phyloP scores from a whole-genome alignment of 495 filamentous ascomycete genomes.

The Polyplosphaeria fusca region DNA sequence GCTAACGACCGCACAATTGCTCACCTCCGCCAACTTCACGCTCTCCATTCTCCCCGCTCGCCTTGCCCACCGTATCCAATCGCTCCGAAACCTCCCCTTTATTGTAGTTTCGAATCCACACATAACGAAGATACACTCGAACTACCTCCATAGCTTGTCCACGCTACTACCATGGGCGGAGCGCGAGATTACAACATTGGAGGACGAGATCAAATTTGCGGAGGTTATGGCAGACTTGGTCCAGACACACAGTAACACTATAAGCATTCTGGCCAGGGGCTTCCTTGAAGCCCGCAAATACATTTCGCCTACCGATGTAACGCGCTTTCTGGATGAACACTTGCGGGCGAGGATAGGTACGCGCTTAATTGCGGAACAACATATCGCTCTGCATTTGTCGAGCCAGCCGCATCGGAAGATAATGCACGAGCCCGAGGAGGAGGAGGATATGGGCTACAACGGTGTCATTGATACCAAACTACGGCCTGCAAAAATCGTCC shows the following conservation, averaged over 20 bases:
- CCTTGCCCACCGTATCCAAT: conserved; percentile 90
- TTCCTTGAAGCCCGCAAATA: conserved; percentile 91
- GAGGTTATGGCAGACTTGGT: conserved; percentile 90
- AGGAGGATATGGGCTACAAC: conserved; percentile 63
- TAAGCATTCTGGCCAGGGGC: conserved; percentile 83
- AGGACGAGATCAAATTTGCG: conserved; percentile 87
- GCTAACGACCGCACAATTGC: conserved; percentile 70
- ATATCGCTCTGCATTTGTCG: conserved; percentile 87
- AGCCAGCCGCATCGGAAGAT: conserved; percentile 64
- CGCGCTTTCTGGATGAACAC: conserved; percentile 88
- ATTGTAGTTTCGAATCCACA: conserved; percentile 97
- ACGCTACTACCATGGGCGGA: conserved; percentile 82
- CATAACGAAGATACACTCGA: conserved; percentile 86
- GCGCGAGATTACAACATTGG: conserved; percentile 71
- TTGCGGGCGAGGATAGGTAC: conserved; percentile 92
- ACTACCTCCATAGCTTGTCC: conserved; percentile 88
- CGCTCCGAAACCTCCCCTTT: conserved; percentile 87
- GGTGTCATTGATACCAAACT: conserved; percentile 96
- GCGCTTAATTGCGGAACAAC: conserved; percentile 90
- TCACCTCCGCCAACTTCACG: conserved; percentile 90
- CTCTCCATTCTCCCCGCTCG: conserved; percentile 87
- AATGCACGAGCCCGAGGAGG: conserved; percentile 43
- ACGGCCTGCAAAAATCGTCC: conserved; percentile 73
- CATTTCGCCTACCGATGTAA: conserved; percentile 74
- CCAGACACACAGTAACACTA: conserved; percentile 88